Percentiles rank a stretch among this genome's conserved stretches.
Conservation (phyloP, 1,284 basidiomycete species). For the Caloboletus inedulis region DNA sequence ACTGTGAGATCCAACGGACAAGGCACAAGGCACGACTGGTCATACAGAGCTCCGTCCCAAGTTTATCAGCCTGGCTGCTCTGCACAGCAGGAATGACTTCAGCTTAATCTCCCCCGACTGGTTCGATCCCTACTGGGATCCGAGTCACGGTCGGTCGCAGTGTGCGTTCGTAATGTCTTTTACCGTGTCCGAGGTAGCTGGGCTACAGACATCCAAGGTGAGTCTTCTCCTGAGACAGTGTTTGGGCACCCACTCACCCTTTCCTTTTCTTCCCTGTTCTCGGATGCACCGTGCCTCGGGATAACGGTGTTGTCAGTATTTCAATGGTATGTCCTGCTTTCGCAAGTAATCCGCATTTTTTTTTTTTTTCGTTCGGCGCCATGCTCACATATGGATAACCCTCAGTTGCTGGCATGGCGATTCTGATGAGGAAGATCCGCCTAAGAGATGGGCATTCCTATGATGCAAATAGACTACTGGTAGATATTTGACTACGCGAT, state of each 20-base stretch:
- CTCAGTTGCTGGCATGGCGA: constrained; percentile 13
- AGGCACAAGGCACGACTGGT: neutral
- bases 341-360: neutral
- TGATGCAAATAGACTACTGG: neutral
- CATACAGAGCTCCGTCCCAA: neutral
- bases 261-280: too few relatives aligned
- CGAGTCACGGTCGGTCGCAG: neutral
- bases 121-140: neutral
- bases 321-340: constrained; percentile 13
- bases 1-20: too few relatives aligned
- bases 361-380: neutral
- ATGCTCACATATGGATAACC: neutral
- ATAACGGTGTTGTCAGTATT: constrained; percentile 6
- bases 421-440: constrained; percentile 6
- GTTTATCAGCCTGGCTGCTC: neutral
- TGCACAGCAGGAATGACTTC: neutral
- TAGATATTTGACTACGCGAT: constrained; percentile 19
- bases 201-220: constrained; percentile 18
- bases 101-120: too few relatives aligned
- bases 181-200: constrained; percentile 1
- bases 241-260: neutral
- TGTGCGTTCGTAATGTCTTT: constrained; percentile 1
- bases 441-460: neutral
- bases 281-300: neutral
- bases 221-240: neutral